Percentiles rank a stretch among this genome's conserved stretches.
Evolutionary conservation across 2,329 filamentous ascomycete species (phyloP).

Genomic region (Penicillium nordicum): DNA sequence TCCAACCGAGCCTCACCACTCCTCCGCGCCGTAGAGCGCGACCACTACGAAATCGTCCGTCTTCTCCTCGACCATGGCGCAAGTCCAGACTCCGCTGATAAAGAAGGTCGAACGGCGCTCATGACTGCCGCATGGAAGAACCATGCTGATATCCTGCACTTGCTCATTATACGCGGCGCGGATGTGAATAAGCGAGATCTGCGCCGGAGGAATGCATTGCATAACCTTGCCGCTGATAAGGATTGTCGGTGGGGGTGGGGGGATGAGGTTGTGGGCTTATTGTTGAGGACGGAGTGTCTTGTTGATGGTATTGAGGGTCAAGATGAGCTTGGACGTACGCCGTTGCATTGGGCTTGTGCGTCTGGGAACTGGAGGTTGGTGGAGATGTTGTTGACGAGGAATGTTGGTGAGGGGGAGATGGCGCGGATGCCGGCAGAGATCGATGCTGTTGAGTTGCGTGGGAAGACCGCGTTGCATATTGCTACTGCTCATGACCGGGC

Average conservation of each 20-base stretch:
- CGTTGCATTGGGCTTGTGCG: conserved; percentile 58
- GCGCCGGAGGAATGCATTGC: conserved; percentile 34
- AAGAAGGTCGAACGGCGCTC: conserved; percentile 44
- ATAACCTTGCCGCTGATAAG: conserved; percentile 46
- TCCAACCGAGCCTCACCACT: conserved; percentile 34
- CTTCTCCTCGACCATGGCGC: conserved; percentile 41
- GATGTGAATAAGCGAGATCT: conserved; percentile 36
- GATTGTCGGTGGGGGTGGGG: conserved; percentile 45
- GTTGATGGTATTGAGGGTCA: conserved; percentile 41
- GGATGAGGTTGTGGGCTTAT: conserved; percentile 42
- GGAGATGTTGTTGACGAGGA: conserved; percentile 44
- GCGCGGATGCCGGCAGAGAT: conserved; percentile 34
- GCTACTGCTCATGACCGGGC: conserved; percentile 45
- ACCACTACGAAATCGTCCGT: conserved; percentile 44
- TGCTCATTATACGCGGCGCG: conserved; percentile 37
- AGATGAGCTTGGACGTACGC: conserved; percentile 50
- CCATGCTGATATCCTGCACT: conserved; percentile 38
- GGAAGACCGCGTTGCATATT: conserved; percentile 50
- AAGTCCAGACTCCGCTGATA: conserved; percentile 39
- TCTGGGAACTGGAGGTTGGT: conserved; percentile 53
- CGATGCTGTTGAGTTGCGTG: conserved; percentile 40
- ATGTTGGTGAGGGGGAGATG: conserved; percentile 7
- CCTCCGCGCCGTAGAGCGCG: conserved; percentile 38
- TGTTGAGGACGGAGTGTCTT: conserved; percentile 40
- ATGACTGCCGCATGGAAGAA: conserved; percentile 47